phyloP scores from a whole-genome alignment of 768 basidiomycete genomes.

The Cyclocybe aegerita region DNA sequence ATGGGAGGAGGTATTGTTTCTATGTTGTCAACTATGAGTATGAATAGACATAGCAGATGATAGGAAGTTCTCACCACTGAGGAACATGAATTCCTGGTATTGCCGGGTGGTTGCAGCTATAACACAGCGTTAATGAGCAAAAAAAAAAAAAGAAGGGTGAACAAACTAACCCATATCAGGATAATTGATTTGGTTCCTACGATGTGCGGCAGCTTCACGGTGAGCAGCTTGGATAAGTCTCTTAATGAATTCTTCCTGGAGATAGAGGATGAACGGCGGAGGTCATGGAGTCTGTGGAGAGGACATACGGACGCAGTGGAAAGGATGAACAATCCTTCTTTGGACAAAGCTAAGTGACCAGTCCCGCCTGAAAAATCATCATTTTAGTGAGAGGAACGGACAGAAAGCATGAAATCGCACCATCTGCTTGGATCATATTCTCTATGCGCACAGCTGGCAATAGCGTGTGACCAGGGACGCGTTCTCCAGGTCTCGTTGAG shows the following conservation, averaged over 20 bases:
- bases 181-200: slow-evolving; percentile 61
- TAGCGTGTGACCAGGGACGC: slow-evolving; percentile 64
- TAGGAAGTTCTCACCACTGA: slow-evolving; percentile 36
- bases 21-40: slow-evolving; percentile 22
- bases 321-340: slow-evolving; percentile 72
- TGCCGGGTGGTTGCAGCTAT: slow-evolving; percentile 59
- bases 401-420: slow-evolving; percentile 32
- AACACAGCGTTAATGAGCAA: slow-evolving; percentile 9
- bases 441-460: slow-evolving; percentile 69
- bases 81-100: slow-evolving; percentile 71
- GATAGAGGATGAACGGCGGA: slow-evolving; percentile 8
- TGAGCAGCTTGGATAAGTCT: slow-evolving; percentile 70
- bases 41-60: not conserved
- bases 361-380: slow-evolving; percentile 47
- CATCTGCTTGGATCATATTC: slow-evolving; percentile 78
- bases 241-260: slow-evolving; percentile 85
- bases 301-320: slow-evolving; percentile 70
- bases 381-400: slow-evolving; percentile 5
- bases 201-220: slow-evolving; percentile 57
- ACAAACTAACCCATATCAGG: slow-evolving; percentile 67
- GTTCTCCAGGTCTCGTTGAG: slow-evolving; percentile 30
- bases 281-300: not conserved
- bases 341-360: slow-evolving; percentile 66
- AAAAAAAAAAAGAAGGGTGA: not conserved
- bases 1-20: slow-evolving; percentile 70